phyloP scores from a whole-genome alignment of 495 filamentous ascomycete species.

The Penicillium arizonense region DNA sequence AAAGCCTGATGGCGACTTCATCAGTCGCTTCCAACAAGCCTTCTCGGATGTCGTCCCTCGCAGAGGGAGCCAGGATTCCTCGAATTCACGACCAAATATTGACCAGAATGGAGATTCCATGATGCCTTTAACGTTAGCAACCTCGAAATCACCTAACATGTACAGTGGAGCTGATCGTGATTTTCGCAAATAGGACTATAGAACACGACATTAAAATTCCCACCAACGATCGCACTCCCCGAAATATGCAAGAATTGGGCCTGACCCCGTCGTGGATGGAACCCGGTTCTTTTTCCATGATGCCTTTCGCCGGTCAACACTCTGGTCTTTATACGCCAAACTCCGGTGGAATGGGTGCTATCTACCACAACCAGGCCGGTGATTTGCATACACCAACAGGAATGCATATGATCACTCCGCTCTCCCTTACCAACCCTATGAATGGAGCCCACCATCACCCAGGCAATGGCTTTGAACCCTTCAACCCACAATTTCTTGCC shows the following conservation, averaged over 20 bases:
- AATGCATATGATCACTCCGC: slow-evolving; percentile 76
- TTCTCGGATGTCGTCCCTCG: slow-evolving; percentile 64
- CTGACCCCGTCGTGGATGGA: slow-evolving; percentile 89
- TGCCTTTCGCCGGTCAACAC: slow-evolving; percentile 71
- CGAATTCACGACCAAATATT: not conserved
- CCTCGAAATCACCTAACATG: not conserved
- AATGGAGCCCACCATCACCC: slow-evolving; percentile 45
- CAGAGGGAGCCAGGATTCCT: slow-evolving; percentile 11
- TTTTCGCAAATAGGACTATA: slow-evolving; percentile 5
- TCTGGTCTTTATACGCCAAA: slow-evolving; percentile 88
- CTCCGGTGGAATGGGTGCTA: slow-evolving; percentile 75
- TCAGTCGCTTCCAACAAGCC: slow-evolving; percentile 76
- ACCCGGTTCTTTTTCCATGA: slow-evolving; percentile 76
- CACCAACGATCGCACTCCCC: slow-evolving; percentile 71
- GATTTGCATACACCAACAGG: slow-evolving; percentile 86
- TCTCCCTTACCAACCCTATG: slow-evolving; percentile 70
- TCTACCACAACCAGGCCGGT: slow-evolving; percentile 81
- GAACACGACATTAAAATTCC: slow-evolving; percentile 28
- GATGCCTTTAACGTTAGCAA: slow-evolving; percentile 24
- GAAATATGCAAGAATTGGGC: slow-evolving; percentile 74
- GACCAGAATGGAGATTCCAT: slow-evolving; percentile 10
- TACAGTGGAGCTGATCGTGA: slow-evolving; percentile 5
- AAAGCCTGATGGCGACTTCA: slow-evolving; percentile 82
- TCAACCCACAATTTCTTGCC: slow-evolving; percentile 60
- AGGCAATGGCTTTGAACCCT: slow-evolving; percentile 48